Conservation (phyloP, 768 basidiomycete species). For the Cyathus striatus region DNA sequence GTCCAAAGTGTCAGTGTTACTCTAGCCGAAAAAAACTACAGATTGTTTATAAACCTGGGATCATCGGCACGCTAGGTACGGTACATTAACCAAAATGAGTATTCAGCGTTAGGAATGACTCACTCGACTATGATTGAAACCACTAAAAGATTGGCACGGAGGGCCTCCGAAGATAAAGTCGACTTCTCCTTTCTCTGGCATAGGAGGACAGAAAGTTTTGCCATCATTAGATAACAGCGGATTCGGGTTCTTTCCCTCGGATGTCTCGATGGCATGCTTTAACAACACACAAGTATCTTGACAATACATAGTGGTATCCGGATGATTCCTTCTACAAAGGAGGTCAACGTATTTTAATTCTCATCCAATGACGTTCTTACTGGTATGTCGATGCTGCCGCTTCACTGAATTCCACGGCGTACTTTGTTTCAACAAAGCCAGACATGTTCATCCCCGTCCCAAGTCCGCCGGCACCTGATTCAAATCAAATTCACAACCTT, state of each 20-base stretch:
- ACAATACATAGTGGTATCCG: conserved; percentile 54
- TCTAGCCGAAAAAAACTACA: not conserved
- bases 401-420: conserved; percentile 63
- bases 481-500: not conserved
- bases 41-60: conserved; percentile 48
- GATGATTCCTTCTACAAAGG: conserved; percentile 52
- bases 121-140: conserved; percentile 59
- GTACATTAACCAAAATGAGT: conserved; percentile 1
- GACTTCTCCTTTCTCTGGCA: conserved; percentile 57
- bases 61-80: conserved; percentile 49
- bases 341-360: not conserved
- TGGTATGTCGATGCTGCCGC: conserved; percentile 60
- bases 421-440: conserved; percentile 56
- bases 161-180: conserved; percentile 78
- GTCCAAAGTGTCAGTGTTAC: conserved; percentile 1
- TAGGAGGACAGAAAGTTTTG: conserved; percentile 26
- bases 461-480: conserved; percentile 68
- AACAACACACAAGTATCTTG: conserved; percentile 59
- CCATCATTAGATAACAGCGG: conserved; percentile 37
- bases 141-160: conserved; percentile 71
- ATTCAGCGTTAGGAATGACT: conserved; percentile 6
- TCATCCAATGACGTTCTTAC: conserved; percentile 22
- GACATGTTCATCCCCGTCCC: conserved; percentile 63
- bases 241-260: conserved; percentile 32
- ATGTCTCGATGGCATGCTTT: conserved; percentile 47